Base-by-base conservation (phyloP, 2,329 filamentous ascomycete species). In the Fusarium sp. region DNA sequence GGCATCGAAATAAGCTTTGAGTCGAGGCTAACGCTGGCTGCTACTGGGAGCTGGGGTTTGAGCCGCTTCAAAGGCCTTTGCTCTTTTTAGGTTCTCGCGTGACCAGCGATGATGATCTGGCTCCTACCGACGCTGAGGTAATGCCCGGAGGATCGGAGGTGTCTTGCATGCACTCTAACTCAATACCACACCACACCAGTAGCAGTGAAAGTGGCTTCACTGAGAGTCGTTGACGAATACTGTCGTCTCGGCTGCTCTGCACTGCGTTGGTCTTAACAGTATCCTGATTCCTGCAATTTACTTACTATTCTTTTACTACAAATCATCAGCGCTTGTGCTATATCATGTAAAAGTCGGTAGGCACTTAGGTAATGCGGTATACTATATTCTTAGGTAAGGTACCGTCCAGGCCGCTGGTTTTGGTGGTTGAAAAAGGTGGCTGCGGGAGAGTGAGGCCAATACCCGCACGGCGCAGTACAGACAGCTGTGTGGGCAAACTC, bases 91-190 rank as follows among this genome's bases (percentile, higher is more conserved):
- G 40, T 35, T 40, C 53, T 55, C 52, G 40, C 48, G 52, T 64
- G 49, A 71, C 52, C 27, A 50, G 41, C 38, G 20, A 33, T 41
- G 23, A 53, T 53, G 33, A 9, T 26, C 33, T 33, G 32, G 26
- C 23, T 23, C 26, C 17, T 41, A 46, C 33, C 18, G 27, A 35
- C 20, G 41, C 33, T 23, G 33, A 54, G 30, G 40, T 54, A 41
- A 23, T 54, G 23, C 18, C 44, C 33, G 15, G 40, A 42, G 30
- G 37, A 44, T 64, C 46, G 46, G 53, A 66, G 17, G 48, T 37
- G 64, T 48, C 30, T 60, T 48, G 46, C 61, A 49, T 63, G 26
- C 38, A 38, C 27, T n/a, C n/a, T 15, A 57, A 49, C 37, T 30
- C 32, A 23, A 23, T 40, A 41, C 26, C 27, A 30, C 44, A 45